Percentiles rank a stretch among this genome's conserved stretches.
Conservation (phyloP, 2,329 filamentous ascomycete species). For the Herpotrichia juniperi region DNA sequence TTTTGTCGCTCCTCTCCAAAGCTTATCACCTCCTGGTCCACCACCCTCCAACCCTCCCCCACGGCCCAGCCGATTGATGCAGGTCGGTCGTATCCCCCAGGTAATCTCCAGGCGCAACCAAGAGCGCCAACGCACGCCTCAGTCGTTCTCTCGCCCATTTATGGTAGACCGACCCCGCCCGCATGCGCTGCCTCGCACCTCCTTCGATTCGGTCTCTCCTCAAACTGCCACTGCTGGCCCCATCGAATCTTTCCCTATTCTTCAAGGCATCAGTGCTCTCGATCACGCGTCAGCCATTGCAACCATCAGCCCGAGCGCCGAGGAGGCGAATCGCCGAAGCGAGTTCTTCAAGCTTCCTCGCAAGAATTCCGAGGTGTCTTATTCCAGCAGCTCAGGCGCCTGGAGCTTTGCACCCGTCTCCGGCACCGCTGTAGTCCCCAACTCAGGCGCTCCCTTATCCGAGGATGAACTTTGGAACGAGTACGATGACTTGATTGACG, state of each 20-base stretch:
- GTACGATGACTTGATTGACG: constrained; percentile 86
- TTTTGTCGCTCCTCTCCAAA: neutral
- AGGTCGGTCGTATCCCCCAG: constrained; percentile 84
- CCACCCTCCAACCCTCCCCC: constrained; percentile 39
- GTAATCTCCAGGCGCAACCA: constrained; percentile 72
- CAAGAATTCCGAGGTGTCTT: constrained; percentile 72
- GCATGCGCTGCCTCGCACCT: constrained; percentile 36
- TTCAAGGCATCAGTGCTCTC: constrained; percentile 40
- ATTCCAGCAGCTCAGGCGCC: constrained; percentile 69
- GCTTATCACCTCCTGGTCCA: constrained; percentile 30
- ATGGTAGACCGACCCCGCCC: constrained; percentile 51
- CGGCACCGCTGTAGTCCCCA: constrained; percentile 68
- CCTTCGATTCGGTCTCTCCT: constrained; percentile 37
- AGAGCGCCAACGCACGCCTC: constrained; percentile 70
- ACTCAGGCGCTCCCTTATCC: constrained; percentile 64
- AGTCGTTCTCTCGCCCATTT: constrained; percentile 88
- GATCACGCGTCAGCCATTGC: constrained; percentile 47
- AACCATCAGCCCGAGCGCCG: constrained; percentile 34
- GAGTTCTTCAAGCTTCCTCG: constrained; percentile 80
- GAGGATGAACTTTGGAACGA: constrained; percentile 96
- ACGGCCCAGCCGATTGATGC: constrained; percentile 71
- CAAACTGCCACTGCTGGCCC: constrained; percentile 34
- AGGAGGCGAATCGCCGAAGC: constrained; percentile 35
- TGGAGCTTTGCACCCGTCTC: constrained; percentile 63
- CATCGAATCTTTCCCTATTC: constrained; percentile 41